phyloP scores from a whole-genome alignment of 1,139 yeast species.

The Kodamaea suecica region DNA sequence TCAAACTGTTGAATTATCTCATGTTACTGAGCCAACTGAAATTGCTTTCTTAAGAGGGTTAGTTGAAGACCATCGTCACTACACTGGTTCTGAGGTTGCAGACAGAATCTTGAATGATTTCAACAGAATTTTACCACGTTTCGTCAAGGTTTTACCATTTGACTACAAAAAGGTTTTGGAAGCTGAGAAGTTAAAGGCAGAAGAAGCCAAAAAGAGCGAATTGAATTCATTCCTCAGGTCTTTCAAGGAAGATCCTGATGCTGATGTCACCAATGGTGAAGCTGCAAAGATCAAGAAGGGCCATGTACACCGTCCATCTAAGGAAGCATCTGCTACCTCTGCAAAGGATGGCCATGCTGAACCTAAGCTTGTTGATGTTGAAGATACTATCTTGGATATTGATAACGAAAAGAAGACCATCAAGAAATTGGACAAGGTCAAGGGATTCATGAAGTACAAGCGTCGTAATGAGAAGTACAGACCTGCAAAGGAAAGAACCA shows the following conservation, averaged over 20 bases:
- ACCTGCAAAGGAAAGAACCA: conserved; percentile 68
- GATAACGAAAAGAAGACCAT: conserved; percentile 62
- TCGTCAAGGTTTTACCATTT: conserved; percentile 88
- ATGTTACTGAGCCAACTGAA: conserved; percentile 82
- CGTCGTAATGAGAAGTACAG: conserved; percentile 88
- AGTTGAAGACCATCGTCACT: conserved; percentile 92
- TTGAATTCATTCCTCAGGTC: conserved; percentile 57
- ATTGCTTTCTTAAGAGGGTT: conserved; percentile 92
- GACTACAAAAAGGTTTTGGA: conserved; percentile 91
- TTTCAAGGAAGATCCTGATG: conserved; percentile 75
- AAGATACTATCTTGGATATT: conserved; percentile 77
- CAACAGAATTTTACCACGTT: conserved; percentile 82
- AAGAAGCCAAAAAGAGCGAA: conserved; percentile 65
- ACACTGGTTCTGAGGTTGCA: conserved; percentile 90
- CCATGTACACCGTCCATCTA: conserved; percentile 38
- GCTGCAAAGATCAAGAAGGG: conserved; percentile 51
- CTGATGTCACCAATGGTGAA: conserved; percentile 89
- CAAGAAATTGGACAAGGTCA: conserved; percentile 70
- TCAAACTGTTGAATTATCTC: conserved; percentile 77
- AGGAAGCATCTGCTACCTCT: conserved; percentile 15
- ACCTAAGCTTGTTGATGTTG: conserved; percentile 86
- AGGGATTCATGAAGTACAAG: conserved; percentile 92
- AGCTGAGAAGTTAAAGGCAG: conserved; percentile 65
- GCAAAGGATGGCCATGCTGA: conserved; percentile 50
- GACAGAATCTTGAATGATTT: conserved; percentile 78